Evolutionary conservation across 2,329 filamentous ascomycete species (phyloP).

Genomic region (Arthrobotrys pseudoclavata): DNA sequence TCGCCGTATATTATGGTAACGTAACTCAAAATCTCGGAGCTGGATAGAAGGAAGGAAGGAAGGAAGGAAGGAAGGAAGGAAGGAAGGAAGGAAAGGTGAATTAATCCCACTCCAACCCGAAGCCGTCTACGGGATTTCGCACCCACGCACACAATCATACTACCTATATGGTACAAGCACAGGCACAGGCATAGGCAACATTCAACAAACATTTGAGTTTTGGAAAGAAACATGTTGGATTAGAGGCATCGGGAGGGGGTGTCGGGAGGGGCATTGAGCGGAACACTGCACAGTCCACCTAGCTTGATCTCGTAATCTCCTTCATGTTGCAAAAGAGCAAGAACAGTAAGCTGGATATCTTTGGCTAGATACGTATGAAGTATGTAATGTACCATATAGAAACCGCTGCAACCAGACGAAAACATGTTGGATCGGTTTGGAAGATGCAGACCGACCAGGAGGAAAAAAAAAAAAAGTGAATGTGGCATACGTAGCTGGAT

Average conservation of each 20-base stretch:
- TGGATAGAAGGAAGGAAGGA: conserved; percentile 18
- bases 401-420: conserved; percentile 17
- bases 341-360: conserved; percentile 24
- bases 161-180: neutral
- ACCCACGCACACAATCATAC: neutral
- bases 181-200: conserved; percentile 12
- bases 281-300: conserved; percentile 40
- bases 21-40: conserved; percentile 56
- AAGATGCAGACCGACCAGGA: conserved; percentile 12
- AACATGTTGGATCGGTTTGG: conserved; percentile 38
- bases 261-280: conserved; percentile 46
- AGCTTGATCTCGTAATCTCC: conserved; percentile 47
- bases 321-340: conserved; percentile 41
- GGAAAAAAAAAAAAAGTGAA: neutral
- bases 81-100: neutral
- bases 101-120: conserved; percentile 38
- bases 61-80: conserved; percentile 5
- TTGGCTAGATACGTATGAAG: conserved; percentile 17
- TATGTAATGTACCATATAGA: neutral
- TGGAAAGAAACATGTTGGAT: conserved; percentile 39
- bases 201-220: conserved; percentile 28
- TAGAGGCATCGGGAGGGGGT: conserved; percentile 19
- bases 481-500: conserved; percentile 45
- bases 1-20: conserved; percentile 56
- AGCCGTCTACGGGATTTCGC: conserved; percentile 40